A percentile compares a stretch with the other conserved stretches of the same genome.
Conservation (phyloP, 768 basidiomycete genomes). For the Mycena polygramma region DNA sequence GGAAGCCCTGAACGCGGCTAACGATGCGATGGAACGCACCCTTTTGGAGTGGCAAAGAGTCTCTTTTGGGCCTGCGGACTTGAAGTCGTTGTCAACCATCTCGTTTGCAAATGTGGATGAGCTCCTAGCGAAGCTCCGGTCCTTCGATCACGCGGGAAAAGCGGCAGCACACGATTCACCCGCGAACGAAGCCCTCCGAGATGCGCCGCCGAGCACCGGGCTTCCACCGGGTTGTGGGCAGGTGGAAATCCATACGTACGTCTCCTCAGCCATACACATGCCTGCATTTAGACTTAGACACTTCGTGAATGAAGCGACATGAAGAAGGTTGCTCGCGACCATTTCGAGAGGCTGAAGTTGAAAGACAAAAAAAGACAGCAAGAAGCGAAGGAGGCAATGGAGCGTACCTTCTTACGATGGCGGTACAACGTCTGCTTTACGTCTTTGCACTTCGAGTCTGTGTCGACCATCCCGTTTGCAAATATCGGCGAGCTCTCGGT, state of each 20-base stretch:
- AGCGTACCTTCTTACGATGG: background rate
- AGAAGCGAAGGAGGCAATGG: background rate
- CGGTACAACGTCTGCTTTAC: background rate
- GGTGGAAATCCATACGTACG: background rate
- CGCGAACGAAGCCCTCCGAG: background rate
- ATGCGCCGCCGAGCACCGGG: background rate
- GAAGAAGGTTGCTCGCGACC: background rate
- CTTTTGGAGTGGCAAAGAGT: background rate
- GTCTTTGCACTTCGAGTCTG: background rate
- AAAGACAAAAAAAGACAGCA: background rate
- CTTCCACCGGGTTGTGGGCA: background rate
- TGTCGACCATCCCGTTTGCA: background rate
- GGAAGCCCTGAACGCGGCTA: background rate
- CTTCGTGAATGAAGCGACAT: too few species aligned
- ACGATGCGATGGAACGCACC: background rate
- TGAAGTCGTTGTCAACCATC: background rate
- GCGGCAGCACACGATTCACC: background rate
- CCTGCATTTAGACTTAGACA: too few species aligned
- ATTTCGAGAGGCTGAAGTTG: background rate
- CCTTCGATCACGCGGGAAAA: background rate
- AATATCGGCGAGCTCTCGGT: background rate
- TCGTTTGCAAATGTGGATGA: background rate
- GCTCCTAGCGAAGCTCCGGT: background rate
- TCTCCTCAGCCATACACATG: too few species aligned
- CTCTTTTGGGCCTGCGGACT: background rate